Percentiles rank a stretch among this genome's conserved stretches.
phyloP scores from a whole-genome alignment of 306 rosid genomes.

The Senna tora region DNA sequence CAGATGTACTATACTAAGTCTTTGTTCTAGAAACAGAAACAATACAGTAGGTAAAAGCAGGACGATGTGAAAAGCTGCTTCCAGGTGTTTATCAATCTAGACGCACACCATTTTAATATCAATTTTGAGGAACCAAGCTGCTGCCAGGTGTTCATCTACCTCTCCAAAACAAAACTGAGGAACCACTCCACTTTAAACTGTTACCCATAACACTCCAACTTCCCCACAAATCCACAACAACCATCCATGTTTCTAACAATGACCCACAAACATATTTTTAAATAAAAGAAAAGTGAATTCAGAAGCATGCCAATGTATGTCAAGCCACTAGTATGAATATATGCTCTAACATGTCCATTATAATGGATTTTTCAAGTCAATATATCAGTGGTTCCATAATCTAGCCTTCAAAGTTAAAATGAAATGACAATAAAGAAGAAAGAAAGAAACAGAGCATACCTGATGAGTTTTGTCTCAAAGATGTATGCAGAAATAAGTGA shows the following conservation, averaged over 20 bases:
- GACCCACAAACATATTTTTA: neutral
- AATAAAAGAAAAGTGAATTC: neutral
- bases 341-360: neutral
- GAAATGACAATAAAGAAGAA: neutral
- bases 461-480: slow-evolving; percentile 74
- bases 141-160: neutral
- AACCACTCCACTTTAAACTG: neutral
- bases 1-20: neutral
- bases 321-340: neutral
- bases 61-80: no score
- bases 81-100: no score
- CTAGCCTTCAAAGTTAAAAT: neutral
- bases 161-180: neutral
- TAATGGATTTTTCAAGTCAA: neutral
- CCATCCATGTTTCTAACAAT: neutral
- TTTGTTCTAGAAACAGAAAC: neutral
- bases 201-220: neutral
- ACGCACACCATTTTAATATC: no score
- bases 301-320: neutral
- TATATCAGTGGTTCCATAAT: neutral
- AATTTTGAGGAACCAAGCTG: no score
- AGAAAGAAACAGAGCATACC: slow-evolving; percentile 50
- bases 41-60: neutral
- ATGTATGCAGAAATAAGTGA: slow-evolving; percentile 80
- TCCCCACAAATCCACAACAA: neutral